These are phyloP conservation scores for Xylaria sp. DNA, from an alignment of 2,329 filamentous ascomycete species.

Conservation along the genomic window DNA sequence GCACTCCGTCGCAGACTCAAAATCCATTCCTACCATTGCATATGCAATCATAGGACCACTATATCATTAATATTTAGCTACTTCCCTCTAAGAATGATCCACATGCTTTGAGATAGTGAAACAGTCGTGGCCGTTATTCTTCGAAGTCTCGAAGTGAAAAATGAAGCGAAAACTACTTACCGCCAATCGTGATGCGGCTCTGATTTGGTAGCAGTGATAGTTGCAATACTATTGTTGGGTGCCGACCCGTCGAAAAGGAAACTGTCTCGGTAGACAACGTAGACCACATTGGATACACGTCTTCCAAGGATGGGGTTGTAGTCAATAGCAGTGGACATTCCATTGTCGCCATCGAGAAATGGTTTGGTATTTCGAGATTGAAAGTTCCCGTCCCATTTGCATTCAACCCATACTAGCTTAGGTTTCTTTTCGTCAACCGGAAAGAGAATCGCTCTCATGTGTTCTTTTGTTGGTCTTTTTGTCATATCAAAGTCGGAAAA, in stretches of 20 bases:
- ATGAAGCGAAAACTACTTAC: background rate
- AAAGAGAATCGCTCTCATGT: background rate
- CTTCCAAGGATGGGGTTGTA: background rate
- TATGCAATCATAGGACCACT: constrained; percentile 37
- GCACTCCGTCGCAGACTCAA: background rate
- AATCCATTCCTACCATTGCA: background rate
- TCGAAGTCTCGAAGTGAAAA: background rate
- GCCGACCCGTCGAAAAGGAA: background rate
- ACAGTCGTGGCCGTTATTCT: background rate
- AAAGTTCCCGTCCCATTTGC: background rate
- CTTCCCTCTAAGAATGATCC: background rate
- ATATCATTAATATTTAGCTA: background rate
- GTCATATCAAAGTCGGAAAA: background rate
- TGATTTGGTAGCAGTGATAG: background rate
- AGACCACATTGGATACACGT: background rate
- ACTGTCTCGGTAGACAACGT: background rate
- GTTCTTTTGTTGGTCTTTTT: background rate
- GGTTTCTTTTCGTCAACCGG: background rate
- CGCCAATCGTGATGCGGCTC: background rate
- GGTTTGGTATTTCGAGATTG: background rate
- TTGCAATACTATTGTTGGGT: background rate
- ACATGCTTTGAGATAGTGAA: background rate
- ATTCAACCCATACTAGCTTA: background rate
- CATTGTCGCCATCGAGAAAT: background rate
- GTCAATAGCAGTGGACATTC: background rate